Base-by-base conservation (phyloP, 306 rosid genomes). In the Prosopis cineraria region DNA sequence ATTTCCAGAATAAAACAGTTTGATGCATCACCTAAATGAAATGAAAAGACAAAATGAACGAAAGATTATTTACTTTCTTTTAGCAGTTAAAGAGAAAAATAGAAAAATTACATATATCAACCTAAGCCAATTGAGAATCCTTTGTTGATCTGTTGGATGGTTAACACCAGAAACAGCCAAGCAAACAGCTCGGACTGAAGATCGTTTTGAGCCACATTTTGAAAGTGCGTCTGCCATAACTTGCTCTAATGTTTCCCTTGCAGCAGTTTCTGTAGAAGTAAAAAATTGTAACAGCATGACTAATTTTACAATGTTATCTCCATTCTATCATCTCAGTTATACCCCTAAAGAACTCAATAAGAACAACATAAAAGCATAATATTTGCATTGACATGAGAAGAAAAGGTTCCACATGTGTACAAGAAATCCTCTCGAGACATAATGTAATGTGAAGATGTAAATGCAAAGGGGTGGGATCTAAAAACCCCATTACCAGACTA, bases 131-230 rank as follows among this genome's bases (percentile, higher is more conserved):
- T 52, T 71, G 73, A 88, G 63, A 74, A 90, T 87, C 82, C 93
- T 89, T 65, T 90, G 93, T 84, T 94, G 94, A 81, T 94, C 98
- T 24, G 89, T 86, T 22, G 94, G 96, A 76, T 92, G 98, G 87
- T 94, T 88, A 45, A 94, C 98, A 41, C 98, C 98, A 29, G 98
- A 90, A 27, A 94, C 91, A 63, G 96, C 96, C 79, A 94, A 84
- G 83, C 97, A 94, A 84, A 91, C 96, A 77, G 98, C 98, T 55
- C 91, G 93, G 41, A 94, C 98, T 1, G 90, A 86, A 60, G 93
- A 88, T 76, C 98, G 87, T 81, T 81, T 88, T 81, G 97, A 88
- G 77, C 93, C 87, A 33, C 97, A 86, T 74, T 88, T 89, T 45
- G 80, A 81, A 73, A 94, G 94, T 29, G 96, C 92, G 3, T 92